Percentiles rank a stretch among this genome's conserved stretches.
Conservation (phyloP, 164 flowering plant genomes). For the Chimonanthus salicifolius region DNA sequence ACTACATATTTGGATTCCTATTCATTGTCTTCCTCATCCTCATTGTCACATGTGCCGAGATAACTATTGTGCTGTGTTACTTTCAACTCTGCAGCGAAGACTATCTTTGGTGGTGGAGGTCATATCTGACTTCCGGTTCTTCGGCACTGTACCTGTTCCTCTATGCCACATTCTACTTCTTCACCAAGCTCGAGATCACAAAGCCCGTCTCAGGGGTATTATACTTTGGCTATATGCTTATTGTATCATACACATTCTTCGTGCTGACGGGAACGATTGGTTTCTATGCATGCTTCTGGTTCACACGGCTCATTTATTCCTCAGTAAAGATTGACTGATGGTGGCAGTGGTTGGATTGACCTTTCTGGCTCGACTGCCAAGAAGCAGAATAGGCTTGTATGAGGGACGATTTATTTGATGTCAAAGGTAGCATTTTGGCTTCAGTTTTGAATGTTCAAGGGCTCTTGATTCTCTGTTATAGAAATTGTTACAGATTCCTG, state of each 20-base stretch:
- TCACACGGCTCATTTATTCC: slow-evolving; percentile 90
- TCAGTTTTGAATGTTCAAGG: too few species aligned
- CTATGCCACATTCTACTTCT: slow-evolving; percentile 82
- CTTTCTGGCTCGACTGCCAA: background rate
- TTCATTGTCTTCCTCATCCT: slow-evolving; percentile 84
- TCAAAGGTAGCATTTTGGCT: background rate
- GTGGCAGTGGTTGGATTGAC: background rate
- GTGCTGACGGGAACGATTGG: slow-evolving; percentile 88
- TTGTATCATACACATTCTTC: slow-evolving; percentile 79
- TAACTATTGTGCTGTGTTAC: slow-evolving; percentile 89
- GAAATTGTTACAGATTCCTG: too few species aligned
- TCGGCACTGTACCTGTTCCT: slow-evolving; percentile 87
- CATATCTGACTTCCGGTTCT: slow-evolving; percentile 83
- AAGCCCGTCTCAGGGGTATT: slow-evolving; percentile 74
- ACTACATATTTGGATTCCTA: slow-evolving; percentile 90
- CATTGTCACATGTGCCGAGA: slow-evolving; percentile 83
- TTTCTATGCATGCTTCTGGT: slow-evolving; percentile 89
- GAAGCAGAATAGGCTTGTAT: background rate
- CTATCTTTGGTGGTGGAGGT: slow-evolving; percentile 97
- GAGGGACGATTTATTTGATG: too few species aligned
- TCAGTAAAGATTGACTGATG: slow-evolving; percentile 83
- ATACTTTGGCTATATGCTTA: slow-evolving; percentile 89
- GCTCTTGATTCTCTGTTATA: too few species aligned
- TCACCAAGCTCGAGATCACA: slow-evolving; percentile 82
- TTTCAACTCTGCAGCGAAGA: slow-evolving; percentile 98